Percentiles rank a stretch among this genome's conserved stretches.
Conservation (phyloP, 495 filamentous ascomycete species). For the Cudoniella acicularis region DNA sequence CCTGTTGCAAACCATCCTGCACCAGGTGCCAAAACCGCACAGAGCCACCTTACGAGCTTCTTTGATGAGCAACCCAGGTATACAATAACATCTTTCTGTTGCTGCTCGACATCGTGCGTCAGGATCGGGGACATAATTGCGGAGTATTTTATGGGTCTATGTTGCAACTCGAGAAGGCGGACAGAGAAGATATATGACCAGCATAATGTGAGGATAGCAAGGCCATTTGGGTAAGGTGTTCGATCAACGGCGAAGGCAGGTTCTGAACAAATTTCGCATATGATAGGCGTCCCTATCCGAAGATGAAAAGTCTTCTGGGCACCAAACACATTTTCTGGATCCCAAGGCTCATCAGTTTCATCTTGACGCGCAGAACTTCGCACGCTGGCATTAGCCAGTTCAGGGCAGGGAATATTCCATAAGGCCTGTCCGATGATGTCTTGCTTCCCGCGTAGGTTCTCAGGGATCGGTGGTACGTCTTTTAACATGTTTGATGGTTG, state of each 20-base stretch:
- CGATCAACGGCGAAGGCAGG: background rate
- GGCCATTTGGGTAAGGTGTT: background rate
- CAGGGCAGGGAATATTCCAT: background rate
- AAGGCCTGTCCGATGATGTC: background rate
- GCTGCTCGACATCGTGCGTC: too few species aligned
- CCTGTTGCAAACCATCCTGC: slow-evolving; percentile 4
- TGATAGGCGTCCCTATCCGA: background rate
- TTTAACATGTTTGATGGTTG: background rate
- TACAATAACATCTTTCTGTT: slow-evolving; percentile 1
- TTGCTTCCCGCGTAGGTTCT: background rate
- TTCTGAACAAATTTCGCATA: background rate
- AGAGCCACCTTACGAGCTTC: slow-evolving; percentile 7
- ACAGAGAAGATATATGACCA: background rate
- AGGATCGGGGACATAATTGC: too few species aligned
- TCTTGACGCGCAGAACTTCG: background rate
- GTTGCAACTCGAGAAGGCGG: background rate
- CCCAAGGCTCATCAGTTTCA: background rate
- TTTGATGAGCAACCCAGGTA: background rate
- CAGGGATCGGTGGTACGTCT: background rate
- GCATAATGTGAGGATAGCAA: background rate
- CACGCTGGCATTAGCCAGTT: background rate
- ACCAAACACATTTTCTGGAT: background rate
- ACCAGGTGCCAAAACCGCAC: slow-evolving; percentile 2
- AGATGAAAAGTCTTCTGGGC: background rate
- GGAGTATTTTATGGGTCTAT: background rate